A percentile compares a stretch with the other conserved stretches of the same genome.
Conservation (phyloP, 768 basidiomycete species). For the Rhizopogon sp. region DNA sequence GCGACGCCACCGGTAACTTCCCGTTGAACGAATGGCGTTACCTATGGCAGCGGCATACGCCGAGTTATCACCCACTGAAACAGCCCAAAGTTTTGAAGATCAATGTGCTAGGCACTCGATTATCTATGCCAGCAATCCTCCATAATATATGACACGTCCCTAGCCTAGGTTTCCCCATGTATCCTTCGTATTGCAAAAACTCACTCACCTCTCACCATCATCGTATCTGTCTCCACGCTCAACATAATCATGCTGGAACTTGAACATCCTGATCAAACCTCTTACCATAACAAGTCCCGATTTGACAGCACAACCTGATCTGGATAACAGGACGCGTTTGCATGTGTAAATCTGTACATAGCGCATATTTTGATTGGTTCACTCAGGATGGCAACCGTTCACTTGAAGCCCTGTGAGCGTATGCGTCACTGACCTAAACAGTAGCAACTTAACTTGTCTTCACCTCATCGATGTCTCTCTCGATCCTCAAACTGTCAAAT, state of each 20-base stretch:
- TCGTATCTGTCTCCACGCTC: neutral
- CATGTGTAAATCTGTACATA: neutral
- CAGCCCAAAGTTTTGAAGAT: too few relatives aligned
- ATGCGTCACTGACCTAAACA: neutral
- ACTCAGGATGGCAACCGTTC: neutral
- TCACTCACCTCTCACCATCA: neutral
- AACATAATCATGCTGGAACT: neutral
- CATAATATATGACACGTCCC: too few relatives aligned
- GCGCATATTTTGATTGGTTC: neutral
- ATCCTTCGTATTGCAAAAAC: neutral
- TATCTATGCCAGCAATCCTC: too few relatives aligned
- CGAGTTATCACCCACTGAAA: neutral
- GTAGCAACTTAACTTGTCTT: neutral
- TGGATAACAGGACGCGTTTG: neutral
- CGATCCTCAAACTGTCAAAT: neutral
- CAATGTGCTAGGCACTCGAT: too few relatives aligned
- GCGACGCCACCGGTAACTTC: conserved; percentile 21
- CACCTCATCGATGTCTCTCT: neutral
- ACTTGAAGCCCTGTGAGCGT: neutral
- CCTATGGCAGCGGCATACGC: neutral
- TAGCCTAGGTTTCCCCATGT: too few relatives aligned
- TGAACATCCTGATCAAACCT: neutral
- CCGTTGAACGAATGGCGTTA: conserved; percentile 8
- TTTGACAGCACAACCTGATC: neutral
- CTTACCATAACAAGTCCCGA: neutral